Base-by-base conservation (phyloP, 352 stramenopile genomes). In the Phytophthora hybrid region DNA sequence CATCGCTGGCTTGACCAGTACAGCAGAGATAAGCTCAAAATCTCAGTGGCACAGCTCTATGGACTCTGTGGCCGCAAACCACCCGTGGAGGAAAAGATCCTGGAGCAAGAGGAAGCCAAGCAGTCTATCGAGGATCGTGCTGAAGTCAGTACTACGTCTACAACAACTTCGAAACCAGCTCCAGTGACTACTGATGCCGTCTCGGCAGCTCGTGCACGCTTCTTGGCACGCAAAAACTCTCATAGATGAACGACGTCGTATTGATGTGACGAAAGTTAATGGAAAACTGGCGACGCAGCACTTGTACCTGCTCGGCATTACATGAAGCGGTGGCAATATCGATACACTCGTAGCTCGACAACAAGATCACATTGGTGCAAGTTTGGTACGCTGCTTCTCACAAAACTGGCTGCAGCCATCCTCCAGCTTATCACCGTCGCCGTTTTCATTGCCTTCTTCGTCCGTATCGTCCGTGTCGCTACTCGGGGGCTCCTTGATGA, bases 1-100 rank as follows among this genome's bases (percentile, higher is more conserved):
- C 65, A 68, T 46, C 44, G 57, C 26, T 95, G 89, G 89, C 66
- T 95, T 5, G 76, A 81, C 7, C 26, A 79, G 16, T 91, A 84
- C 60, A 68, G 66, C 23, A 71, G 64, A 21, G 71, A 64, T 37
- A 86, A 85, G 41, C 11, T 76, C 6, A 31, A 72, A 4, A 23
- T 92, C 16, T 70, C 77, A 0, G 18, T 52, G 5, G n/a, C 59
- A 0, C 69, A 88, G 60, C 67, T 93, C 0, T 90, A 82, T 34
- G 78, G 78, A 32, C 69, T 92, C n/a, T 90, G 84, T 62, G 86
- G 86, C 52, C 73, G 73, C 2, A 59, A 69, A 1, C 14, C 57
- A 14, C 72, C 74, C n/a, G 49, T 55, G 7, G 41, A 78, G 1
- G 32, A 47, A 11, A 53, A 59, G 8, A 39, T 47, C 10, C 4